Evolutionary conservation across 1,284 basidiomycete genomes (phyloP), one percentile per base, ranked within the genome.

Genomic region (Moesziomyces globuligerus): DNA sequence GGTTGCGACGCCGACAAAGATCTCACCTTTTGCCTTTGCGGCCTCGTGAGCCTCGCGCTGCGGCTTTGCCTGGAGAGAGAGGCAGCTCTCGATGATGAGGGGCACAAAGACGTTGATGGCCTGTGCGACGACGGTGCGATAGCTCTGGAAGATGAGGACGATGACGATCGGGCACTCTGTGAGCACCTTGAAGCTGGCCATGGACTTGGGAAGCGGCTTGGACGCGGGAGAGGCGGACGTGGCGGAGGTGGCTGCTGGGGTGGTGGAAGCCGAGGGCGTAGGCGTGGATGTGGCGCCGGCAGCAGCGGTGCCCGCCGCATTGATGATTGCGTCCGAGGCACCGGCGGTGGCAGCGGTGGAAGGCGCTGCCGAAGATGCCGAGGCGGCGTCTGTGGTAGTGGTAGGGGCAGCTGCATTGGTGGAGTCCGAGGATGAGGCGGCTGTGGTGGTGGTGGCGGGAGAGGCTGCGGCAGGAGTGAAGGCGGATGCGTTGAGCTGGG

Each of bases 121-220:
- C 8, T 89, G 86, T 8, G 84, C 81, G 71, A 89, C 86, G 46
- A 91, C 88, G 52, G 89, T 82, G 36, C 87, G 86, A 61, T 91
- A 90, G 28, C 89, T 88, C 83, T 97, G 94, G 65, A 92, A 90
- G 83, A 97, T 91, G 39, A 94, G 88, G 38, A 96, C 92, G 72
- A 97, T 89, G 18, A 94, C 90, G 84, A 96, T 91, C 7, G 92
- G 92, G 85, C 96, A 91, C 83, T 99, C 96, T 7, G 92, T 90
- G 23, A 98, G 85, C 13, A 97, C 91, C 83, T 97, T 98, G 86
- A 97, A 96, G 81, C 93, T 95, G 34, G 66, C 67, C 45, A 70
- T 64, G 64, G 72, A 76, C 46, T 72, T 76, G n/a, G 76, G 66
- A 25, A 81, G 51, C 36, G 68, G 61, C 43, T 76, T 79, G 55